Evolutionary conservation across 139 green algal species (phyloP).

Genomic region (Coelastrella sp.): DNA sequence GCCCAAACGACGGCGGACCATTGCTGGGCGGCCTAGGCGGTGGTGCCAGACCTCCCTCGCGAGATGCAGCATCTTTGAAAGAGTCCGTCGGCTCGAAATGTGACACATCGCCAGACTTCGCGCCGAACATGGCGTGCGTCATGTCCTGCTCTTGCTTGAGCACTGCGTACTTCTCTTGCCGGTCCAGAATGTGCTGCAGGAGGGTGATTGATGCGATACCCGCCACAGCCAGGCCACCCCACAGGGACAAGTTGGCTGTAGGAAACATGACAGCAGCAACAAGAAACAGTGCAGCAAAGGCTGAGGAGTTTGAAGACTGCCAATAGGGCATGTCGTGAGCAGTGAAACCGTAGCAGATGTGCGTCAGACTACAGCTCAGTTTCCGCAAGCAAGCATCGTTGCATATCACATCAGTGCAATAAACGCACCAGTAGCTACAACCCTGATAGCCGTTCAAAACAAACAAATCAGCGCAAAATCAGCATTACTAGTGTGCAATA

Average conservation of each 20-base stretch:
- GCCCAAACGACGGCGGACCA: neutral
- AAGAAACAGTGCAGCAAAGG: neutral
- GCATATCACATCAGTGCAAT: no score
- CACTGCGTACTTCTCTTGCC: slow-evolving; percentile 28
- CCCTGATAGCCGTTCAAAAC: no score
- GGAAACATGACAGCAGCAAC: neutral
- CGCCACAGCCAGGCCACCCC: neutral
- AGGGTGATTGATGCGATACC: neutral
- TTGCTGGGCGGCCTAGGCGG: neutral
- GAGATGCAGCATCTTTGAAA: neutral
- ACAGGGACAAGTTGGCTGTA: neutral
- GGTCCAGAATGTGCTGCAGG: slow-evolving; percentile 30
- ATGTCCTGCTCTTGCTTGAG: neutral
- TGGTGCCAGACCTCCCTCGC: neutral
- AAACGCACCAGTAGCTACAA: no score
- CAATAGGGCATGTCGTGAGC: neutral
- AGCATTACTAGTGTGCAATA: no score
- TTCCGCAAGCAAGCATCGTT: no score
- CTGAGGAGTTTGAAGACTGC: neutral
- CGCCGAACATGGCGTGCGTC: neutral
- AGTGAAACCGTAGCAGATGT: no score
- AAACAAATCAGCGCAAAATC: no score
- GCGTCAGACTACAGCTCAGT: no score
- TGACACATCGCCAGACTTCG: neutral
- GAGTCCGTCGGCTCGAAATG: neutral